phyloP scores from a whole-genome alignment of 768 basidiomycete species.

The Leccinum disarticulatum region DNA sequence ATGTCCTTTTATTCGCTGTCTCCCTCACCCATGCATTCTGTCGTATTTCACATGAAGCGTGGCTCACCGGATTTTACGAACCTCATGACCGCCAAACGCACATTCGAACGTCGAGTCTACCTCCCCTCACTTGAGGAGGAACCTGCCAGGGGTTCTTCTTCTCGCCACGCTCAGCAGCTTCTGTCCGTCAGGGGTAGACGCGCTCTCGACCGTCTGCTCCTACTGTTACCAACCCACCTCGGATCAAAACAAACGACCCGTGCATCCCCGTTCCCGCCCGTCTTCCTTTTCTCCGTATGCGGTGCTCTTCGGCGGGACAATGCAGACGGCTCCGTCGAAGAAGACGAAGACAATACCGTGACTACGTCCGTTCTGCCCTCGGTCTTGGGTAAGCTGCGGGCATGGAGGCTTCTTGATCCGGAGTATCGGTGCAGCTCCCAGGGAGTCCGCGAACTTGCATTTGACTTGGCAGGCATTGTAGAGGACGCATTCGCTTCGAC shows the following conservation, averaged over 20 bases:
- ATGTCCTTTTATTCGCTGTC: conserved; percentile 7
- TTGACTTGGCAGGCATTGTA: conserved; percentile 18
- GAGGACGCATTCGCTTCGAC: not conserved
- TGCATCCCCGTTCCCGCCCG: conserved; percentile 9
- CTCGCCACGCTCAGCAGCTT: not conserved
- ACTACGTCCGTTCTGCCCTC: conserved; percentile 17
- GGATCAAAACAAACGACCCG: not conserved
- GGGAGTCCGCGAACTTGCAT: conserved; percentile 18
- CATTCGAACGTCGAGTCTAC: conserved; percentile 2
- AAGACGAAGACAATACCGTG: not conserved
- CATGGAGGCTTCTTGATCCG: conserved; percentile 26
- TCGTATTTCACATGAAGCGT: conserved; percentile 8
- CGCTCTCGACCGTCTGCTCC: conserved; percentile 16
- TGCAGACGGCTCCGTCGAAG: not conserved
- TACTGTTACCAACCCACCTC: conserved; percentile 16
- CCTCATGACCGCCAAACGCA: conserved; percentile 19
- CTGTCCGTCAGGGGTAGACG: conserved; percentile 10
- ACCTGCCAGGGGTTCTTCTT: conserved; percentile 2
- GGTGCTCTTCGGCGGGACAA: conserved; percentile 8
- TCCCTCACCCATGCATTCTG: not conserved
- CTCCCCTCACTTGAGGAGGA: conserved; percentile 2
- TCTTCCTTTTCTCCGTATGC: conserved; percentile 28
- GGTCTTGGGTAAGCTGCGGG: conserved; percentile 24
- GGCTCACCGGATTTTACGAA: conserved; percentile 18
- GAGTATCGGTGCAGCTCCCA: conserved; percentile 12